Evolutionary conservation across 345 rosid species (phyloP), one percentile per base, ranked within the genome.

Genomic region (Gossypium ekmanianum): DNA sequence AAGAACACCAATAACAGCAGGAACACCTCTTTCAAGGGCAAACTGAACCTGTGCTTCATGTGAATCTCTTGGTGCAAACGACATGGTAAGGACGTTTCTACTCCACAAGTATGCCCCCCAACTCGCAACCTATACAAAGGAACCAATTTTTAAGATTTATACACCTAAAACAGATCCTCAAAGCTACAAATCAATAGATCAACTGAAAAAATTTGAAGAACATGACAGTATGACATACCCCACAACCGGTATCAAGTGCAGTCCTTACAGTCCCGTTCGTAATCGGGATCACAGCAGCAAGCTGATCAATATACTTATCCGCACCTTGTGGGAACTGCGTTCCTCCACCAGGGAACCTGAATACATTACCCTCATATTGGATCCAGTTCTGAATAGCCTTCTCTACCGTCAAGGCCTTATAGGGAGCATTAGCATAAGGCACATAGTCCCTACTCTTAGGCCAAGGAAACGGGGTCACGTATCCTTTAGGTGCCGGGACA

Each of bases 261-360:
- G 99, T 93, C 83, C 99, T 91, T 83, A 91, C 97, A 4, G 97
- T 90, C 71, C 99, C 99, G 56, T 93, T 91, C 24, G 77, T 82
- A 76, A 95, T 89, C 1, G 98, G 99, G 61, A 95, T 88, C 72
- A 93, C 97, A 0, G 94, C 89, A 68, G 98, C 97, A 68, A 95
- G 92, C 84, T 95, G 93, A 79, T 93, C 93, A 6, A 95, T 93
- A 79, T 95, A 95, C 81, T 88, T 90, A 78, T 95, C 94, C 20
- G 98, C 99, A 68, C 99, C 99, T 68, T 95, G 99, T 67, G 99
- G 99, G 50, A 95, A 95, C 85, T 93, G 98, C 34, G 99, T 95
- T 74, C 99, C 99, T 13, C 99, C 99, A 26, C 99, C 99, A 0
- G 99, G 99, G 83, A 95, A 95, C 79, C 92, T 88, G 76, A 95